Conservation (phyloP, 1,284 basidiomycete species). For the Lentinula novae-zelandiae region DNA sequence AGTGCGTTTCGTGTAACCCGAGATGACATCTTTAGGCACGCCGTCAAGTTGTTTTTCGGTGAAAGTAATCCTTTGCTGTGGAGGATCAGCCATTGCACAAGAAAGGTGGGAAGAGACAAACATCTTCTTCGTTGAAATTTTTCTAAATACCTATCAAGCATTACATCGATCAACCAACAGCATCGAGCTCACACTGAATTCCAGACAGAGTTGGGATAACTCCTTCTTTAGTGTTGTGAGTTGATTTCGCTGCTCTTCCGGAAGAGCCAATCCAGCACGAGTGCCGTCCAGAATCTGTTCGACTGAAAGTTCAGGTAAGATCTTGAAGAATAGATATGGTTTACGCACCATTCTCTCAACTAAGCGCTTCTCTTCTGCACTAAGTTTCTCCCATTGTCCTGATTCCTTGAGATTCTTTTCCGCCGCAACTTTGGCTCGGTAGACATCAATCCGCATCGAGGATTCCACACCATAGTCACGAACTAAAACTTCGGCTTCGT, state of each 20-base stretch:
- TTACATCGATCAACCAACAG: neutral
- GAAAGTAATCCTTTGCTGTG: constrained; percentile 60
- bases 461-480: constrained; percentile 68
- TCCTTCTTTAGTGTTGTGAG: constrained; percentile 64
- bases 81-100: constrained; percentile 8
- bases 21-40: constrained; percentile 72
- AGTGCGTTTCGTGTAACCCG: constrained; percentile 64
- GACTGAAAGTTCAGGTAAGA: neutral
- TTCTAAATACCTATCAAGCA: constrained; percentile 40
- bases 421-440: constrained; percentile 64
- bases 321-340: neutral
- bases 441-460: constrained; percentile 77
- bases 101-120: constrained; percentile 23
- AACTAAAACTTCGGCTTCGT: constrained; percentile 63
- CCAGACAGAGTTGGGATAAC: constrained; percentile 65
- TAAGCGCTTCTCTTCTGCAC: constrained; percentile 64
- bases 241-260: constrained; percentile 55
- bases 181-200: constrained; percentile 59
- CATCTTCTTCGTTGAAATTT: constrained; percentile 86
- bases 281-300: constrained; percentile 64
- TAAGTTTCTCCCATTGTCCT: constrained; percentile 54
- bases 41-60: constrained; percentile 73
- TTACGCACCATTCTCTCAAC: constrained; percentile 62
- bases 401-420: constrained; percentile 61
- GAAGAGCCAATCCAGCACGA: constrained; percentile 70